Percentiles rank a stretch among this genome's conserved stretches.
phyloP scores from a whole-genome alignment of 1,284 basidiomycete genomes.

The Papiliotrema flavescens region DNA sequence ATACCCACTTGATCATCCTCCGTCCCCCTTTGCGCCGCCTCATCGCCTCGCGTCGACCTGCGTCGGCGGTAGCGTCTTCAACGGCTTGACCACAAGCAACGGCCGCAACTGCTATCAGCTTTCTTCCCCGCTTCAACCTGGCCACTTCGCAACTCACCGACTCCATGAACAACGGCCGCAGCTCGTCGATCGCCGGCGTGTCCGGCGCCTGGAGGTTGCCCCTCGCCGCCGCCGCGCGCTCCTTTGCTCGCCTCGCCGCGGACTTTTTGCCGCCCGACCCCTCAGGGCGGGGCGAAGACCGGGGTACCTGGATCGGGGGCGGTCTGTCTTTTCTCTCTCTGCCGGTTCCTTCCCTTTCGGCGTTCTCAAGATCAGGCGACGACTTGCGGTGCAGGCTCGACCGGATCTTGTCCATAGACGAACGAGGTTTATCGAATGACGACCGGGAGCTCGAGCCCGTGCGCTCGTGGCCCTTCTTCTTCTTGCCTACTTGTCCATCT shows the following conservation, averaged over 20 bases:
- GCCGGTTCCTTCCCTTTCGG: neutral
- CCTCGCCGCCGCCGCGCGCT: slow-evolving; percentile 35
- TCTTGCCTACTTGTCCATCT: neutral
- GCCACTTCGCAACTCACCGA: slow-evolving; percentile 58
- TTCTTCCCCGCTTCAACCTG: neutral
- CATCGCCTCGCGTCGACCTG: too few relatives aligned
- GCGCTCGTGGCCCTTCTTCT: neutral
- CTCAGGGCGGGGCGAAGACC: neutral
- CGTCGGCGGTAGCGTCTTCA: slow-evolving; percentile 8
- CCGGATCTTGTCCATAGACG: slow-evolving; percentile 2
- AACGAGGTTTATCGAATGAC: neutral
- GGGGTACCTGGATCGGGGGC: neutral
- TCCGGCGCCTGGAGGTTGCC: slow-evolving; percentile 66
- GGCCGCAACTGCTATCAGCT: slow-evolving; percentile 13
- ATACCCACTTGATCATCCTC: neutral
- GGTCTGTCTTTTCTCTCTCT: slow-evolving; percentile 6
- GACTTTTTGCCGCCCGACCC: slow-evolving; percentile 29
- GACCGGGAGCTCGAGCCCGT: neutral
- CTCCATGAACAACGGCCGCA: slow-evolving; percentile 83
- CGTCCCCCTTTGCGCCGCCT: neutral
- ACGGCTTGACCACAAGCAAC: slow-evolving; percentile 20
- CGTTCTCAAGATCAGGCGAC: neutral
- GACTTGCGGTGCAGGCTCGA: neutral
- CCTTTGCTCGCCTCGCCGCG: slow-evolving; percentile 47
- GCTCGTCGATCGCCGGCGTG: slow-evolving; percentile 66